Conservation (phyloP, 306 rosid genomes). For the Quillaja saponaria region DNA sequence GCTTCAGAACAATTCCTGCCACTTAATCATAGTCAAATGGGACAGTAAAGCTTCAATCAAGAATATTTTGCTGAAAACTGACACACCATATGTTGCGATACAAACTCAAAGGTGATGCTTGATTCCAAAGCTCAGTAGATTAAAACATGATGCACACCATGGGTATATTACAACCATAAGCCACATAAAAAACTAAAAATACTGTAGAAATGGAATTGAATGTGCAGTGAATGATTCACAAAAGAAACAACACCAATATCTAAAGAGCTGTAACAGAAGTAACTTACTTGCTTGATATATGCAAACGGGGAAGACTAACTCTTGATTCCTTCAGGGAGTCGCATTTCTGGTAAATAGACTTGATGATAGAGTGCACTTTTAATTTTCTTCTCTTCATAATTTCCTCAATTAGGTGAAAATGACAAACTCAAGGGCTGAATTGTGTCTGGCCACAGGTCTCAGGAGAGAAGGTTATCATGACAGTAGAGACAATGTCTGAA, state of each 20-base stretch:
- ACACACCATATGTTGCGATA: too few species aligned
- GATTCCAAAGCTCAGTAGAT: too few species aligned
- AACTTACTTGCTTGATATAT: constrained; percentile 70
- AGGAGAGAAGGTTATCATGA: constrained; percentile 69
- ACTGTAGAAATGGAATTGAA: too few species aligned
- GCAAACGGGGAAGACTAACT: constrained; percentile 44
- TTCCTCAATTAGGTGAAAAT: constrained; percentile 78
- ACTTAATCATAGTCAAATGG: constrained; percentile 45
- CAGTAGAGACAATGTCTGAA: constrained; percentile 65
- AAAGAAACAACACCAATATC: not conserved
- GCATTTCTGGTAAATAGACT: constrained; percentile 51
- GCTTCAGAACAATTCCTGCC: constrained; percentile 59
- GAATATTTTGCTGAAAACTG: not conserved
- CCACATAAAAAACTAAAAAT: too few species aligned
- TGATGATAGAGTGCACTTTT: constrained; percentile 54
- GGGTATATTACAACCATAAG: too few species aligned
- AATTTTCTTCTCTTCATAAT: constrained; percentile 52
- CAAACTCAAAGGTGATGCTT: too few species aligned
- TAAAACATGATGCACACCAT: too few species aligned
- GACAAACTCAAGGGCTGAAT: constrained; percentile 86
- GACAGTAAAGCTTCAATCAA: constrained; percentile 30
- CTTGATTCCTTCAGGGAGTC: constrained; percentile 40
- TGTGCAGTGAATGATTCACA: too few species aligned
- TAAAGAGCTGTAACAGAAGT: constrained; percentile 26
- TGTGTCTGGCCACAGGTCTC: constrained; percentile 38